Percentiles rank a stretch among this genome's conserved stretches.
Conservation (phyloP, 495 filamentous ascomycete genomes). For the Astrothelium macrocarpum region DNA sequence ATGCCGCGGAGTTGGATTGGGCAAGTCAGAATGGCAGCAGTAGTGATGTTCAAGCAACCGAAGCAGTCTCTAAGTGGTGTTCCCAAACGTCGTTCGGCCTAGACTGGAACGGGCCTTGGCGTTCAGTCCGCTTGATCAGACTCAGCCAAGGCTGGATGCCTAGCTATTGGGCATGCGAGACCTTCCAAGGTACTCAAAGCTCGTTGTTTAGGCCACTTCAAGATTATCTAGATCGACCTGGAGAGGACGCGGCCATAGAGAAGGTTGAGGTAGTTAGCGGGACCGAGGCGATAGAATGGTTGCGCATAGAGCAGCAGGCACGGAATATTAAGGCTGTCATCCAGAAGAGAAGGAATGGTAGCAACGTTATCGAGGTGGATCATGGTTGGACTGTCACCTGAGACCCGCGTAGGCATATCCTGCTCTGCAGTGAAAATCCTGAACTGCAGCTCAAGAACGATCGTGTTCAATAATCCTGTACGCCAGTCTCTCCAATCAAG, state of each 20-base stretch:
- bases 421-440: not conserved
- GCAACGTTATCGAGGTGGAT: not conserved
- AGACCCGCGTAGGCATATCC: not conserved
- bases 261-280: not conserved
- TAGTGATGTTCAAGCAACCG: not conserved
- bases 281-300: not conserved
- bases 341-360: not conserved
- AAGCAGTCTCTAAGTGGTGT: not conserved
- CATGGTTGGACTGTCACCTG: constrained; percentile 1
- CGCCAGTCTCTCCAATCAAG: constrained; percentile 61
- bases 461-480: constrained; percentile 62
- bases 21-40: not conserved
- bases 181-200: not conserved
- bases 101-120: constrained; percentile 45
- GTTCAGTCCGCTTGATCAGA: constrained; percentile 40
- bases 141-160: constrained; percentile 45
- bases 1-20: no score
- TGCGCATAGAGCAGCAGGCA: not conserved
- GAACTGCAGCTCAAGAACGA: not conserved
- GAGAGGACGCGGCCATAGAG: not conserved
- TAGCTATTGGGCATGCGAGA: not conserved
- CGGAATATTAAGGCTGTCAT: not conserved
- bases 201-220: not conserved
- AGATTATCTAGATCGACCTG: not conserved
- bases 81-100: constrained; percentile 23